A percentile compares a stretch with the other conserved stretches of the same genome.
Evolutionary conservation across 352 stramenopile genomes (phyloP).

Genomic region (Globisporangium nagaii): DNA sequence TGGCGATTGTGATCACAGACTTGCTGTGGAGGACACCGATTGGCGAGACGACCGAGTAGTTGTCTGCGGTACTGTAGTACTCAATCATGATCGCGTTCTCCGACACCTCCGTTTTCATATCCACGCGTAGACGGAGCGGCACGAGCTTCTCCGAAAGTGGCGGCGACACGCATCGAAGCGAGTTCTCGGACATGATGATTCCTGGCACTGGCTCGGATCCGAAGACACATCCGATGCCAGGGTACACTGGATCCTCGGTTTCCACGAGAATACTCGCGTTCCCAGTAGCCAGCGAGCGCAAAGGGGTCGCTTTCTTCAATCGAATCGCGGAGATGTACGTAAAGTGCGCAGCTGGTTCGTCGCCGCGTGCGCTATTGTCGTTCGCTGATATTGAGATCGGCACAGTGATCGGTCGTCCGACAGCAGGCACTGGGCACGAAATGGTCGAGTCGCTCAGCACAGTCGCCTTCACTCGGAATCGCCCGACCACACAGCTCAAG

Average conservation of each 20-base stretch:
- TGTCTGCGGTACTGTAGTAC: conserved; percentile 13
- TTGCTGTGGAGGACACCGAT: conserved; percentile 27
- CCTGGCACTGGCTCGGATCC: conserved; percentile 17
- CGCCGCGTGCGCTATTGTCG: background rate
- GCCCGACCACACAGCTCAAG: conserved; percentile 29
- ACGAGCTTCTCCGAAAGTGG: conserved; percentile 9
- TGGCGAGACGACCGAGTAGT: conserved; percentile 14
- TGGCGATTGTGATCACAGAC: conserved; percentile 19
- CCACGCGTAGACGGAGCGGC: conserved; percentile 23
- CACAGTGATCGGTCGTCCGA: conserved; percentile 17
- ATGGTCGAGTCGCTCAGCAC: conserved; percentile 20
- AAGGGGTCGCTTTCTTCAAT: background rate
- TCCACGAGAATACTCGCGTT: conserved; percentile 13
- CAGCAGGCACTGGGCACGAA: conserved; percentile 18
- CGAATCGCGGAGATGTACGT: conserved; percentile 11
- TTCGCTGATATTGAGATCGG: conserved; percentile 12
- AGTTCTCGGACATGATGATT: conserved; percentile 8
- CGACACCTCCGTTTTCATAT: conserved; percentile 14
- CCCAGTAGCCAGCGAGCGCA: background rate
- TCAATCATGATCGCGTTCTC: conserved; percentile 36
- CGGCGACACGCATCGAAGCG: conserved; percentile 29
- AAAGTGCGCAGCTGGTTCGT: conserved; percentile 2
- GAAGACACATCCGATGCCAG: conserved; percentile 32
- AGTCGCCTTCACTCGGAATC: conserved; percentile 10
- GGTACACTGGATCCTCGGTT: conserved; percentile 9